Evolutionary conservation across 2,329 filamentous ascomycete genomes (phyloP), one percentile per base, ranked within the genome.

Genomic region (Graphilbum fragrans): DNA sequence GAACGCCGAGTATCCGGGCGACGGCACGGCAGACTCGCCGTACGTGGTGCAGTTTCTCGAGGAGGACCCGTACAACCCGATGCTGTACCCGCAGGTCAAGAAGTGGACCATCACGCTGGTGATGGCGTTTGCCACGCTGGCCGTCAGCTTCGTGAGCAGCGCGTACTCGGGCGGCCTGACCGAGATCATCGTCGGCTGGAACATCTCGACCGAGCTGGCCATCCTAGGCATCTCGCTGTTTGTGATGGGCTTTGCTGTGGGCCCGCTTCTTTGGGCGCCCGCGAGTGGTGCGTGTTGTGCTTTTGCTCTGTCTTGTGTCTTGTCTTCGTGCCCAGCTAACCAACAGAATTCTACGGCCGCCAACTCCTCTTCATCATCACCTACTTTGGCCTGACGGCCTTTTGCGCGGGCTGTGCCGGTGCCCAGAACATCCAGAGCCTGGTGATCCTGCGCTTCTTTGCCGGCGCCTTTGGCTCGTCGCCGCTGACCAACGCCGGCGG

Each of bases 71-170:
- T 71, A 74, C 48, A 82, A 86, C 56, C 79, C 82, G 1, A 71
- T 80, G 66, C 63, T 64, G 38, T 82, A 77, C 50, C 59, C 68
- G 10, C 45, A 53, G 2, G 42, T 53, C 22, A 72, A 70, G 58
- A 85, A 85, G 61, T 86, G 82, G 81, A 54, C 56, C 23, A 73
- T 81, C 47, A 81, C 78, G 2, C 53, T 72, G 40, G 55, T 80
- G 33, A 73, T 80, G 43, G 79, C 81, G 12, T 51, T 81, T 22
- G 74, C 81, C 14, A 82, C 80, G 1, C 66, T 87, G 35, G 79
- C 70, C 22, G 79, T 86, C 23, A 66, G 82, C 3, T 81, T 87
- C 50, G 74, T 76, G 41, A 82, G 78, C 17, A 80, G 77, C 2
- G 80, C 80, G 25, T 83, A 76, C 56, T 74, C 72, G 4, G 74